These are phyloP conservation scores for Scolecobasidium constrictum DNA, from an alignment of 2,329 filamentous ascomycete species.

Conservation along the genomic window DNA sequence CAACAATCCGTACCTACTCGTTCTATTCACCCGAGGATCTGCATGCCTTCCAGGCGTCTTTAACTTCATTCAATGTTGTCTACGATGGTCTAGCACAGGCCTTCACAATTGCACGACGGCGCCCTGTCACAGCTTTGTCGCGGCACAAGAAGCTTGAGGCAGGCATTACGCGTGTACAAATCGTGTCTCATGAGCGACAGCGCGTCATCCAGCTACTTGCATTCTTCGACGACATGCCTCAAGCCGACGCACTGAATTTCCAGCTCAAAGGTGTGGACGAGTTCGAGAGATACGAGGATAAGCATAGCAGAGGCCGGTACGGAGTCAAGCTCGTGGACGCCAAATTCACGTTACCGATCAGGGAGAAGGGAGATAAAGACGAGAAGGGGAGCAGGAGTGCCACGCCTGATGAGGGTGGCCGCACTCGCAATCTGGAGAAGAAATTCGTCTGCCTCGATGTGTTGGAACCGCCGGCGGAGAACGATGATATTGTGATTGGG, in stretches of 20 bases:
- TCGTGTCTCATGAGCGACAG: conserved; percentile 49
- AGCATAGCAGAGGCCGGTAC: conserved; percentile 40
- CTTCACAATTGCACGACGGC: conserved; percentile 71
- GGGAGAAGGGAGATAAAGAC: conserved; percentile 28
- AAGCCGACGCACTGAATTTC: conserved; percentile 84
- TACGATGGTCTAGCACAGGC: conserved; percentile 47
- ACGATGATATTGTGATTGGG: conserved; percentile 78
- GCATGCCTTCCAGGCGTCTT: conserved; percentile 65
- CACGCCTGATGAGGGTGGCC: conserved; percentile 31
- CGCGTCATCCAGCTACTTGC: conserved; percentile 64
- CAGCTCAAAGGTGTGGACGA: conserved; percentile 73
- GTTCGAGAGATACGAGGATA: conserved; percentile 51
- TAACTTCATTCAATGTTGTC: conserved; percentile 67
- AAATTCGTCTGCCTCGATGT: conserved; percentile 77
- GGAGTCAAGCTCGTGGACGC: conserved; percentile 76
- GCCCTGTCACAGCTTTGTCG: conserved; percentile 79
- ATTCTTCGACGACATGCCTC: conserved; percentile 80
- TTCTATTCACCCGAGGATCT: conserved; percentile 43
- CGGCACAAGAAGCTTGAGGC: conserved; percentile 70
- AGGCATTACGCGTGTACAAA: conserved; percentile 64
- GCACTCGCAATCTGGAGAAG: conserved; percentile 39
- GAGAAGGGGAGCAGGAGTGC: conserved; percentile 43
- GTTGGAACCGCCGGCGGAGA: conserved; percentile 80
- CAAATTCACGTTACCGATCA: conserved; percentile 67
- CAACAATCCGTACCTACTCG: conserved; percentile 58